phyloP scores from a whole-genome alignment of 164 flowering plant species.

The Santalum album region DNA sequence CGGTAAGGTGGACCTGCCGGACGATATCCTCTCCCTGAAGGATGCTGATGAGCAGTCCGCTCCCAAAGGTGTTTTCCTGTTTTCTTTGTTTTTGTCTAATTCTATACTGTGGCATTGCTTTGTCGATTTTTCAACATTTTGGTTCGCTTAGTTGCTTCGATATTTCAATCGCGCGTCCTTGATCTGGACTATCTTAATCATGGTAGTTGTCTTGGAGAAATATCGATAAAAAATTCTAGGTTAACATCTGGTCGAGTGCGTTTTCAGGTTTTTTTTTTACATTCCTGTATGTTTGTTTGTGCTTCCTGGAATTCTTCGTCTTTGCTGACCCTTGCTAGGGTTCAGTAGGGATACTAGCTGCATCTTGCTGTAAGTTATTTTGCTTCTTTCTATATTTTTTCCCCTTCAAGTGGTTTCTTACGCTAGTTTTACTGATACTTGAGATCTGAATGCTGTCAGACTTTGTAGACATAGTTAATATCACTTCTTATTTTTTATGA shows the following conservation, averaged over 20 bases:
- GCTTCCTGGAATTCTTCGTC: neutral
- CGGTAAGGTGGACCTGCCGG: conserved; percentile 64
- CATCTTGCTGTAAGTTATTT: too few relatives aligned
- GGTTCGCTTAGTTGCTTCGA: neutral
- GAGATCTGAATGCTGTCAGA: neutral
- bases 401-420: neutral
- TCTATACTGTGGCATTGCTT: neutral
- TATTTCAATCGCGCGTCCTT: neutral
- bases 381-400: neutral
- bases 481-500: too few relatives aligned
- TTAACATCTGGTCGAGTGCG: too few relatives aligned
- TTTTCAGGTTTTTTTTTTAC: too few relatives aligned
- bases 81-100: neutral
- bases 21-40: conserved; percentile 56
- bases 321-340: too few relatives aligned
- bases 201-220: too few relatives aligned
- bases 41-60: conserved; percentile 36
- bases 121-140: neutral
- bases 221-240: too few relatives aligned
- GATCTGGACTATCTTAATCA: neutral
- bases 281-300: neutral
- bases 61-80: conserved; percentile 36
- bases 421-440: neutral
- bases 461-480: too few relatives aligned
- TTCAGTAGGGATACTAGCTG: too few relatives aligned